Conservation (phyloP, 1,284 basidiomycete species). For the Boletus hoseneyae region DNA sequence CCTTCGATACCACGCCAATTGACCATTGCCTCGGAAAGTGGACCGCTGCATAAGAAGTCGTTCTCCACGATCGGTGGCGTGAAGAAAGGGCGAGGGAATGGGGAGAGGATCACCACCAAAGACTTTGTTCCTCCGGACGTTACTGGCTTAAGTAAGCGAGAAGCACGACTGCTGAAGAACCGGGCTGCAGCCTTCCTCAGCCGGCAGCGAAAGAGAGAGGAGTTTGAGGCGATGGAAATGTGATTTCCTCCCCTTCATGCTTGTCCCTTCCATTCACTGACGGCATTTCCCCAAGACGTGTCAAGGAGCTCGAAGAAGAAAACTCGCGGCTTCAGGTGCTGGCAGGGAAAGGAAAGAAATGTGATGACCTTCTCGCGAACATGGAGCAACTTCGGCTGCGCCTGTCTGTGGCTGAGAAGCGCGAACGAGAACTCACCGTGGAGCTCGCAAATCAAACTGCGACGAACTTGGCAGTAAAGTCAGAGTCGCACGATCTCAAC, state of each 20-base stretch:
- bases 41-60: constrained; percentile 40
- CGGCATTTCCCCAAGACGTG: constrained; percentile 29
- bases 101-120: constrained; percentile 69
- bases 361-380: constrained; percentile 48
- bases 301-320: constrained; percentile 68
- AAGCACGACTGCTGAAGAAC: constrained; percentile 89
- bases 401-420: constrained; percentile 60
- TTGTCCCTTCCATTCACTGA: constrained; percentile 10
- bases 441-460: constrained; percentile 48
- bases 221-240: constrained; percentile 88
- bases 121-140: constrained; percentile 89
- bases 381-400: constrained; percentile 63
- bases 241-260: constrained; percentile 38
- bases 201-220: constrained; percentile 87
- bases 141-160: constrained; percentile 82
- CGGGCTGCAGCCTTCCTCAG: constrained; percentile 87
- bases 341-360: constrained; percentile 39
- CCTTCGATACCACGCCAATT: constrained; percentile 32
- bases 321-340: constrained; percentile 64
- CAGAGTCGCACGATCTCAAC: constrained; percentile 48
- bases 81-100: constrained; percentile 58
- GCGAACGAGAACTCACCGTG: constrained; percentile 60
- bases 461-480: constrained; percentile 44
- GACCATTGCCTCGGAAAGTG: constrained; percentile 26
- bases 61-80: constrained; percentile 40